Evolutionary conservation across 768 basidiomycete species (phyloP).

Genomic region (Candolleomyces eurysporus): DNA sequence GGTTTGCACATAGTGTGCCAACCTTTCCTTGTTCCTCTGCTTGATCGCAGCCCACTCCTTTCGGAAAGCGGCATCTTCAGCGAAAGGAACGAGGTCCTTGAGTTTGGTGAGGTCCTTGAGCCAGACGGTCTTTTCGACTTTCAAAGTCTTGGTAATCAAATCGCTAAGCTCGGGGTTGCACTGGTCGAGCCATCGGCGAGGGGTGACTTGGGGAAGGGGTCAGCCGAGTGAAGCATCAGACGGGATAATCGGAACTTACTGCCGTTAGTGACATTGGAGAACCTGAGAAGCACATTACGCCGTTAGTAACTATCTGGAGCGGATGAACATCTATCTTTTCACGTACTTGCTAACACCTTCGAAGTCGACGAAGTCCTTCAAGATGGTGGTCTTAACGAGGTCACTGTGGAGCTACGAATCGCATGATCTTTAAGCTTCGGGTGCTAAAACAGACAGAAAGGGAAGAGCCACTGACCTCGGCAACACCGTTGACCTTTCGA

Average conservation of each 20-base stretch:
- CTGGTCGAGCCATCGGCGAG: slow-evolving; percentile 91
- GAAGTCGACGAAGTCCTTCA: slow-evolving; percentile 93
- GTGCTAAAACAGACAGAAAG: neutral
- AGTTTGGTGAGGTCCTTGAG: slow-evolving; percentile 80
- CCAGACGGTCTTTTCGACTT: slow-evolving; percentile 75
- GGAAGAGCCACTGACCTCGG: slow-evolving; percentile 53
- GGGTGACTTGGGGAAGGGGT: slow-evolving; percentile 59
- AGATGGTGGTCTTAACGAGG: slow-evolving; percentile 77
- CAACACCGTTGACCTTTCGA: slow-evolving; percentile 92
- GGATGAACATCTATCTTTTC: neutral
- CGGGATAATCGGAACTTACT: slow-evolving; percentile 44
- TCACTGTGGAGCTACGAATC: slow-evolving; percentile 73
- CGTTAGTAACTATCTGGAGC: neutral
- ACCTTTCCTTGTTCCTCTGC: slow-evolving; percentile 85
- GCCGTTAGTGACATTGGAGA: slow-evolving; percentile 92
- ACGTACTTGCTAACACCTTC: slow-evolving; percentile 80
- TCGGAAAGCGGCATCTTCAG: slow-evolving; percentile 74
- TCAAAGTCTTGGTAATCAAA: slow-evolving; percentile 82
- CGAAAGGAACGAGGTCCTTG: slow-evolving; percentile 68
- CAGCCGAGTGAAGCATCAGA: neutral
- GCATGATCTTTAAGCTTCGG: neutral
- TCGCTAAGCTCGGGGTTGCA: slow-evolving; percentile 88
- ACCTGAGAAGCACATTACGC: slow-evolving; percentile 38
- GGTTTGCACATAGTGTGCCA: slow-evolving; percentile 72
- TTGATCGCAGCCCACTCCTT: slow-evolving; percentile 83